phyloP scores from a whole-genome alignment of 148 eudicot genomes.

The Chenopodium berlandieri region DNA sequence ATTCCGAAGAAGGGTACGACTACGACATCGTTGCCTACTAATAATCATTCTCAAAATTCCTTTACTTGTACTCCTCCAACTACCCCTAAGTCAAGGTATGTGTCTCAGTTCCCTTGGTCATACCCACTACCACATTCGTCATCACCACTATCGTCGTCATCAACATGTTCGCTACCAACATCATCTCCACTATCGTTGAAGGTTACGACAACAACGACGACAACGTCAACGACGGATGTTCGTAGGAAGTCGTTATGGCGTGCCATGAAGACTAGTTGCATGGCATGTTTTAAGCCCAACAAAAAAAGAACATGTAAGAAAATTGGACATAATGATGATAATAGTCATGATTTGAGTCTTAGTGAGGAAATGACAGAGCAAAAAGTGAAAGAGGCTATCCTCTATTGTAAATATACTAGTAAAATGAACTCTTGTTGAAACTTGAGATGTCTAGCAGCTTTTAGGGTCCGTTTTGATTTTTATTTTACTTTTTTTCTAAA shows the following conservation, averaged over 20 bases:
- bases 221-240: not conserved
- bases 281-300: too few relatives aligned
- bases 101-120: not conserved
- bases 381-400: not conserved
- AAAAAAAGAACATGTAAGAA: too few relatives aligned
- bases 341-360: too few relatives aligned
- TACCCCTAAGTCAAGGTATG: not conserved
- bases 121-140: not conserved
- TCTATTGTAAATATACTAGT: not conserved
- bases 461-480: too few relatives aligned
- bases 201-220: not conserved
- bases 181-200: not conserved
- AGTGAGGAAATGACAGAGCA: not conserved
- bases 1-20: too few relatives aligned
- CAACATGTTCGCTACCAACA: not conserved
- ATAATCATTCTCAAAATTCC: not conserved
- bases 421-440: too few relatives aligned
- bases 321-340: too few relatives aligned
- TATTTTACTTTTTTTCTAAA: too few relatives aligned
- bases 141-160: not conserved
- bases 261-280: too few relatives aligned
- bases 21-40: not conserved
- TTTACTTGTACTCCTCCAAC: not conserved
- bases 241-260: too few relatives aligned
- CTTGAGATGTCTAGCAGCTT: too few relatives aligned